Evolutionary conservation across 352 stramenopile species (phyloP), one percentile per base, ranked within the genome.

Genomic region (Phytophthora pinifolia): DNA sequence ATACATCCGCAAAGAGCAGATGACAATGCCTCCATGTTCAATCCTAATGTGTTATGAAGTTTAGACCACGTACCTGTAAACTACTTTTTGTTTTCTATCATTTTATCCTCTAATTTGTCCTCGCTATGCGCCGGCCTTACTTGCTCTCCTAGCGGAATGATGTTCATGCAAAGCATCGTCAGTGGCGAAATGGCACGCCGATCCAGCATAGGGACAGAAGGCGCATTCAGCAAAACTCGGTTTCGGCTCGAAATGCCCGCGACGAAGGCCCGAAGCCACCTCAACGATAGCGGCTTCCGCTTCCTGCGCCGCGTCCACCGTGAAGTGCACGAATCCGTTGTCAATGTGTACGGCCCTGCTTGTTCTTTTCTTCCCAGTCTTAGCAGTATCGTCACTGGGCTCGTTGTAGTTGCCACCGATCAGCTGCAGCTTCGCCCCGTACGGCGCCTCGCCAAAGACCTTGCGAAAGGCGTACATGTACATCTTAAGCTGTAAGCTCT

Each of bases 401-500:
- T 29, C 44, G 9, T 39, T 39, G 15, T 61, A 61, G 2, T 63
- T 67, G n/a, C 50, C 62, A 7, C 78, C 73, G 46, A 89, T 78
- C 58, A 89, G 62, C 47, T 89, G 70, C 46, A 94, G 54, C 3
- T 72, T 65, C 9, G 79, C 79, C 6, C 82, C 82, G 18, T 66
- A 65, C 6, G 82, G 82, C 6, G 71, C 46, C n/a, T 67, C 46
- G 3, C 76, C 78, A 29, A 86, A 77, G 6, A 89, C 56, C n/a
- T 70, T 58, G 31, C 72, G 64, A 46, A 80, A 92, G 15, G 84
- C 84, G 42, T 87, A 82, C 79, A 92, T 73, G 58, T 94, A 94
- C 44, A 92, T 56, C 65, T 92, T 77, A 13, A 94, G 73, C 65
- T 94, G 84, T 2, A 92, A 64, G 46, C 83, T 94, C n/a, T 88